Conservation (phyloP, 1,284 basidiomycete genomes). For the Sporisorium scitamineum region DNA sequence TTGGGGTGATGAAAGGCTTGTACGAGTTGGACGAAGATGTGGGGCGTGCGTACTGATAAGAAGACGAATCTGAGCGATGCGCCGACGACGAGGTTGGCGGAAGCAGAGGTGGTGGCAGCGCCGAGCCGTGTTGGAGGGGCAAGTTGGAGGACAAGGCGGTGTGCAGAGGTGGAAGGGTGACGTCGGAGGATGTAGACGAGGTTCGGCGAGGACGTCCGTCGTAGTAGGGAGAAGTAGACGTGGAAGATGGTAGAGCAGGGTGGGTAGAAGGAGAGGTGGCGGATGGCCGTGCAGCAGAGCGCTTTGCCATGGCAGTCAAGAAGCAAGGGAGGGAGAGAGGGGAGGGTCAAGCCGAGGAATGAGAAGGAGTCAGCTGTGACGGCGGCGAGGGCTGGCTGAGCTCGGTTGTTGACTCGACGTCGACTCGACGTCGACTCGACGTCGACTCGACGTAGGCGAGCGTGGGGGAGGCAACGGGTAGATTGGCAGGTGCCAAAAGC, state of each 20-base stretch:
- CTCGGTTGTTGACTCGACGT: neutral
- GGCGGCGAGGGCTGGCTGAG: neutral
- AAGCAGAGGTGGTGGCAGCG: slow-evolving; percentile 32
- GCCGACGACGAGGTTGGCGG: slow-evolving; percentile 12
- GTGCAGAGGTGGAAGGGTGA: slow-evolving; percentile 35
- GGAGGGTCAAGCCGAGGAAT: neutral
- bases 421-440: neutral
- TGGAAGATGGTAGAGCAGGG: neutral
- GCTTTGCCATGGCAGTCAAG: slow-evolving; percentile 26
- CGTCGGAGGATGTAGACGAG: slow-evolving; percentile 26
- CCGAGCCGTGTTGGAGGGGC: slow-evolving; percentile 17
- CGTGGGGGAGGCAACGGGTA: neutral
- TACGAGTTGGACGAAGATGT: neutral
- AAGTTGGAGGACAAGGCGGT: slow-evolving; percentile 19
- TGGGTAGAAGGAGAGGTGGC: slow-evolving; percentile 15
- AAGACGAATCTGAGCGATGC: slow-evolving; percentile 10
- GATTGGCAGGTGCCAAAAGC: neutral
- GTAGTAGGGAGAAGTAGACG: slow-evolving; percentile 8
- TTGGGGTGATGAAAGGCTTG: slow-evolving; percentile 1
- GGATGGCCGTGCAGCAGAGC: slow-evolving; percentile 14
- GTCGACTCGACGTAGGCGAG: slow-evolving; percentile 2
- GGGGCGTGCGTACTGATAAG: slow-evolving; percentile 3
- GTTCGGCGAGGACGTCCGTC: neutral
- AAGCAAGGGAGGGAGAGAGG: neutral
- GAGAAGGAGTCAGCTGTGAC: too few relatives aligned